phyloP scores from a whole-genome alignment of 768 basidiomycete species.

The Tricholoma hemisulphureum region DNA sequence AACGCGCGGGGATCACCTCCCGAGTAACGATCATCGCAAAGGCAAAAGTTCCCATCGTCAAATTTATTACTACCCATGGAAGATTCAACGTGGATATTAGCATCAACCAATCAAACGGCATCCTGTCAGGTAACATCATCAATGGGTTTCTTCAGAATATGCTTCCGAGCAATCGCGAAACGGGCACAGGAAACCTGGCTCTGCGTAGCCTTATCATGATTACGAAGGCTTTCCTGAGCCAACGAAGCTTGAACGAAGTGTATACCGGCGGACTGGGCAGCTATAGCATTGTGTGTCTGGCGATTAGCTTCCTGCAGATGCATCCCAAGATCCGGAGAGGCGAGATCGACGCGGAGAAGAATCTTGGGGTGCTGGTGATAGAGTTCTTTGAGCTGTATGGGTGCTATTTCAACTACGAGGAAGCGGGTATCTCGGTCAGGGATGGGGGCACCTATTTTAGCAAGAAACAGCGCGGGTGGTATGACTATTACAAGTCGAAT shows the following conservation, averaged over 20 bases:
- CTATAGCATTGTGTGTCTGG: conserved; percentile 91
- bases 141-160: conserved; percentile 75
- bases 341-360: conserved; percentile 83
- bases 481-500: conserved; percentile 50
- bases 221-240: conserved; percentile 86
- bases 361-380: conserved; percentile 91
- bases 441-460: conserved; percentile 88
- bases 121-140: conserved; percentile 75
- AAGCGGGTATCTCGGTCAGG: conserved; percentile 84
- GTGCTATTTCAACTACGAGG: conserved; percentile 84
- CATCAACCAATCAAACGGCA: conserved; percentile 85
- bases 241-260: conserved; percentile 97
- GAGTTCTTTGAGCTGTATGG: conserved; percentile 99
- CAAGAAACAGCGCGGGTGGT: conserved; percentile 84
- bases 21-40: conserved; percentile 86
- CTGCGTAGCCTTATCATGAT: conserved; percentile 83
- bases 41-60: conserved; percentile 96
- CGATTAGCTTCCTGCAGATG: conserved; percentile 93
- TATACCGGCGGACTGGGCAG: conserved; percentile 93
- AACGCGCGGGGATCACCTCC: conserved; percentile 66
- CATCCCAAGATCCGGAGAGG: conserved; percentile 91
- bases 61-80: conserved; percentile 83
- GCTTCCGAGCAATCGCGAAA: conserved; percentile 23
- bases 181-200: conserved; percentile 50
- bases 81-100: conserved; percentile 91